These are phyloP conservation scores for Stagonosporopsis cucurbitacearum DNA, from an alignment of 2,329 filamentous ascomycete species.

Conservation along the genomic window DNA sequence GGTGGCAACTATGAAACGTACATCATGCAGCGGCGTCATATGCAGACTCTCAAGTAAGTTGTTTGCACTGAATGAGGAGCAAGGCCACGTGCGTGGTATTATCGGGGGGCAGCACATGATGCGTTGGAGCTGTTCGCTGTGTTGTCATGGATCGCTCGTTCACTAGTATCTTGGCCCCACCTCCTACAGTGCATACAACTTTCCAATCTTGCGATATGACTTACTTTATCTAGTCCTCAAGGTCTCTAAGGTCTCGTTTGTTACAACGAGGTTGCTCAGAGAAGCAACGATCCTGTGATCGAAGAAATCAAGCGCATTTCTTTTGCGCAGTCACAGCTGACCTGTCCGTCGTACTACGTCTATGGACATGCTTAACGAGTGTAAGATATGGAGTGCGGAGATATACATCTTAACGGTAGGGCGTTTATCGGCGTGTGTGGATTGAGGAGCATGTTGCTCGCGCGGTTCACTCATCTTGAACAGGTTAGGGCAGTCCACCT, in stretches of 20 bases:
- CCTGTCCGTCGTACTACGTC: not conserved
- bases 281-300: slow-evolving; percentile 1
- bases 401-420: slow-evolving; percentile 13
- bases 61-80: slow-evolving; percentile 15
- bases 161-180: slow-evolving; percentile 1
- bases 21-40: slow-evolving; percentile 68
- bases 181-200: slow-evolving; percentile 8
- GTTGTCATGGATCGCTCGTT: not conserved
- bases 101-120: not conserved
- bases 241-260: not conserved
- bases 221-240: slow-evolving; percentile 13
- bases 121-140: not conserved
- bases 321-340: not conserved
- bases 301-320: slow-evolving; percentile 1
- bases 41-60: slow-evolving; percentile 51
- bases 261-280: not conserved
- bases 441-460: slow-evolving; percentile 24
- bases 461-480: slow-evolving; percentile 23
- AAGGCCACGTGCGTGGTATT: slow-evolving; percentile 1
- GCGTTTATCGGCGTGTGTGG: slow-evolving; percentile 14
- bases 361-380: not conserved
- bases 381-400: not conserved
- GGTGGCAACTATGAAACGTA: slow-evolving; percentile 82
- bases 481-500: slow-evolving; percentile 16
- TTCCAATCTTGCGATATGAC: slow-evolving; percentile 7